Conservation (phyloP, 768 basidiomycete species). For the Panellus pusillus region DNA sequence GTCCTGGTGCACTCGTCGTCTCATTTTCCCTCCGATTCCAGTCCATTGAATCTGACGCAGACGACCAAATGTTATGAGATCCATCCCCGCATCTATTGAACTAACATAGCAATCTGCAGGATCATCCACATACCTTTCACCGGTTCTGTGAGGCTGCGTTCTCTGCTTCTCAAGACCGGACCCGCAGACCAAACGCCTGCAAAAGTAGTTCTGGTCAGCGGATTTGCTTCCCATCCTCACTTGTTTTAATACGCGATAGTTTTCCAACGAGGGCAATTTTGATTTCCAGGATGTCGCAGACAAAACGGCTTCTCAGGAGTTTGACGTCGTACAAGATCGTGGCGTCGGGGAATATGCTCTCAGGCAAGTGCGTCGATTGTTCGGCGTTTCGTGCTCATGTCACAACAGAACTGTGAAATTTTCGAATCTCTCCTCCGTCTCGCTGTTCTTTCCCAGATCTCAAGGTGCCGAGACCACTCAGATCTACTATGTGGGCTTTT, state of each 20-base stretch:
- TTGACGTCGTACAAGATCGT: slow-evolving; percentile 64
- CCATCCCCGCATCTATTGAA: slow-evolving; percentile 4
- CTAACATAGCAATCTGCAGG: slow-evolving; percentile 35
- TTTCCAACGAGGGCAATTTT: slow-evolving; percentile 70
- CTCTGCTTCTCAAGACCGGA: slow-evolving; percentile 82
- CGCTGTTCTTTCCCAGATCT: slow-evolving; percentile 77
- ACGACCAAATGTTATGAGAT: slow-evolving; percentile 77
- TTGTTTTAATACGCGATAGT: slow-evolving; percentile 44
- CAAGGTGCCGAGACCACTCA: slow-evolving; percentile 77
- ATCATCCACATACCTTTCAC: slow-evolving; percentile 88
- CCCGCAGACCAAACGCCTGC: slow-evolving; percentile 76
- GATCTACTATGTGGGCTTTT: slow-evolving; percentile 83
- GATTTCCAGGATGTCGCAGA: slow-evolving; percentile 79
- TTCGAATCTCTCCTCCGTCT: slow-evolving; percentile 76
- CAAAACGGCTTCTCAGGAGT: slow-evolving; percentile 66
- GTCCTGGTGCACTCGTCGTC: not conserved
- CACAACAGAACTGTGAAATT: slow-evolving; percentile 77
- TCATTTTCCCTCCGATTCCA: slow-evolving; percentile 30
- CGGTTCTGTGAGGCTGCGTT: slow-evolving; percentile 79
- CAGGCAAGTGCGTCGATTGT: slow-evolving; percentile 50
- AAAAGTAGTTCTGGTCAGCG: slow-evolving; percentile 62
- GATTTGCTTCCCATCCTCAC: slow-evolving; percentile 23
- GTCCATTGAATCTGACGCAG: slow-evolving; percentile 87
- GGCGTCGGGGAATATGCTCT: slow-evolving; percentile 86
- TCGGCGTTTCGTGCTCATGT: not conserved